Evolutionary conservation across 1,139 yeast genomes (phyloP).

Genomic region (Taphrina wiesneri): DNA sequence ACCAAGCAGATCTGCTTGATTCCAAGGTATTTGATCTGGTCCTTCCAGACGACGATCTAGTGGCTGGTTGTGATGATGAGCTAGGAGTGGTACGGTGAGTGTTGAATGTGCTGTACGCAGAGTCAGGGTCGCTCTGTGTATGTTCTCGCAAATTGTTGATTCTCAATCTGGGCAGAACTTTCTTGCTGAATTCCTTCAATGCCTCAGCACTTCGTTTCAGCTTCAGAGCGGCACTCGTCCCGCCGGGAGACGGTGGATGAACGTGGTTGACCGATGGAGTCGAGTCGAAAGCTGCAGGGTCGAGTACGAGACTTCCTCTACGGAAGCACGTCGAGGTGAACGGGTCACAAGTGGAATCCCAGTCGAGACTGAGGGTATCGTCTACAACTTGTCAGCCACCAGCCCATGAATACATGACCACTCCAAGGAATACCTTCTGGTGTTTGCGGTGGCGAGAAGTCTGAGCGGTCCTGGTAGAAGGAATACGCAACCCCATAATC

Average conservation of each 20-base stretch:
- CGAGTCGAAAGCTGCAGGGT: slow-evolving; percentile 29
- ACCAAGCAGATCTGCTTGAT: slow-evolving; percentile 12
- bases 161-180: slow-evolving; percentile 14
- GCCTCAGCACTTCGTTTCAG: slow-evolving; percentile 27
- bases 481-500: slow-evolving; percentile 18
- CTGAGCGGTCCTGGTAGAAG: neutral
- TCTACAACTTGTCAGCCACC: slow-evolving; percentile 3
- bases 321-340: slow-evolving; percentile 28
- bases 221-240: slow-evolving; percentile 13
- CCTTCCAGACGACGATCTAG: slow-evolving; percentile 13
- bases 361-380: slow-evolving; percentile 22
- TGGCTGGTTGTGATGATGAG: slow-evolving; percentile 17
- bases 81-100: slow-evolving; percentile 3
- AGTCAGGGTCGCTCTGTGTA: neutral
- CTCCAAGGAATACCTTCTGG: slow-evolving; percentile 6
- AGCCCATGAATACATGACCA: neutral
- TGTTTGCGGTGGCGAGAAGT: slow-evolving; percentile 5
- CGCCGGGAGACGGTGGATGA: slow-evolving; percentile 15
- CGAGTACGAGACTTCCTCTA: slow-evolving; percentile 30
- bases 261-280: slow-evolving; percentile 16
- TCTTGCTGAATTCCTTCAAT: slow-evolving; percentile 20
- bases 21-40: slow-evolving; percentile 30
- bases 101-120: neutral
- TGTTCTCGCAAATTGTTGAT: neutral
- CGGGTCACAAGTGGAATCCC: slow-evolving; percentile 30